Conservation (phyloP, 306 rosid species). For the Lagenaria siceraria region DNA sequence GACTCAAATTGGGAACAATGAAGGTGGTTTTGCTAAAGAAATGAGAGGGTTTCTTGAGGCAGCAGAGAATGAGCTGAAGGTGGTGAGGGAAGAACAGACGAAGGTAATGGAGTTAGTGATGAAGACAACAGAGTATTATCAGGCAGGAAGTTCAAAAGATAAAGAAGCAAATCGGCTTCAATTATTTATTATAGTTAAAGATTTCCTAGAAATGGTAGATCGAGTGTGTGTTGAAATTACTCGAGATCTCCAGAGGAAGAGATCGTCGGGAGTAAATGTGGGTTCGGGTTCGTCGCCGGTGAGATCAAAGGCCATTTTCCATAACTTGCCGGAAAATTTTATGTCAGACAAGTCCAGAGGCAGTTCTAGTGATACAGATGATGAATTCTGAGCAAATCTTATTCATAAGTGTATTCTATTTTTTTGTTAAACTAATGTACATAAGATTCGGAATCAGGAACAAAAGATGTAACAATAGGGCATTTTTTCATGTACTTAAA, state of each 20-base stretch:
- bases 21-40: slow-evolving; percentile 52
- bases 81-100: slow-evolving; percentile 34
- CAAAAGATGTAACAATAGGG: not conserved
- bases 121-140: slow-evolving; percentile 60
- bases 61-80: slow-evolving; percentile 43
- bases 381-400: slow-evolving; percentile 6
- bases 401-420: not conserved
- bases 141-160: slow-evolving; percentile 56
- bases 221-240: slow-evolving; percentile 69
- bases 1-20: slow-evolving; percentile 25
- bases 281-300: slow-evolving; percentile 15
- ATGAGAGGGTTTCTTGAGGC: slow-evolving; percentile 54
- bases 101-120: slow-evolving; percentile 51
- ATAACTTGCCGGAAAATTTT: slow-evolving; percentile 30
- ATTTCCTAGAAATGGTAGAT: slow-evolving; percentile 86
- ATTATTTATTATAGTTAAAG: slow-evolving; percentile 64
- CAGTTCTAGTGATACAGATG: slow-evolving; percentile 24
- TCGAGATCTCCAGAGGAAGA: slow-evolving; percentile 49
- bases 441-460: not conserved
- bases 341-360: slow-evolving; percentile 31
- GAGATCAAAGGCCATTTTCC: slow-evolving; percentile 14
- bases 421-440: not conserved
- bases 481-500: slow-evolving; percentile 2
- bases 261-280: slow-evolving; percentile 17
- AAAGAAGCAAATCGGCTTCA: slow-evolving; percentile 43